phyloP scores from a whole-genome alignment of 305 asterid species.

The Rubia peregrina region DNA sequence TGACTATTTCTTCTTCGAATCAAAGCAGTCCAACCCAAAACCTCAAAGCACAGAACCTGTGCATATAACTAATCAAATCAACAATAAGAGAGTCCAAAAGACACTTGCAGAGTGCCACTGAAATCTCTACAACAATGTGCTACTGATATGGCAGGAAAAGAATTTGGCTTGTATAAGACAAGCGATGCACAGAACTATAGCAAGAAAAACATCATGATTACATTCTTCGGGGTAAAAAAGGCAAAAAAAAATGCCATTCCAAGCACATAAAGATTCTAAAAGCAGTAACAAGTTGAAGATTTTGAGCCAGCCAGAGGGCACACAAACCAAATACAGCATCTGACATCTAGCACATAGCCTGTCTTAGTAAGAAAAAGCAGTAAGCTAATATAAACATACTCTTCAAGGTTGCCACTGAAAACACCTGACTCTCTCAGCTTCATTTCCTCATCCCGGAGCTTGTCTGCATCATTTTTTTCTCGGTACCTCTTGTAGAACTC shows the following conservation, averaged over 20 bases:
- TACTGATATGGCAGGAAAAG: background rate
- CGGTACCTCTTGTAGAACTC: constrained; percentile 80
- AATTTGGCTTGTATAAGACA: background rate
- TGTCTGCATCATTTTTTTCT: constrained; percentile 68
- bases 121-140: background rate
- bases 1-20: background rate
- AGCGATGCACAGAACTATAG: background rate
- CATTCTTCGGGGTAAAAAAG: background rate
- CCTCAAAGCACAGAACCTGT: background rate
- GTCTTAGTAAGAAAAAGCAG: background rate
- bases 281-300: background rate
- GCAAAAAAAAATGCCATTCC: background rate
- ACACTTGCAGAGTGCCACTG: background rate
- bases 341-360: background rate
- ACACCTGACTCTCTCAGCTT: constrained; percentile 85
- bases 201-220: background rate
- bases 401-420: constrained; percentile 91
- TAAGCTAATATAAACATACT: constrained; percentile 56
- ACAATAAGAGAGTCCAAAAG: background rate
- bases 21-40: background rate
- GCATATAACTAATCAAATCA: background rate
- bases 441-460: constrained; percentile 84
- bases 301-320: background rate
- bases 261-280: background rate
- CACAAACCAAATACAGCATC: constrained; percentile 3